phyloP scores from a whole-genome alignment of 2,329 filamentous ascomycete species.

The Aspergillus awamori region DNA sequence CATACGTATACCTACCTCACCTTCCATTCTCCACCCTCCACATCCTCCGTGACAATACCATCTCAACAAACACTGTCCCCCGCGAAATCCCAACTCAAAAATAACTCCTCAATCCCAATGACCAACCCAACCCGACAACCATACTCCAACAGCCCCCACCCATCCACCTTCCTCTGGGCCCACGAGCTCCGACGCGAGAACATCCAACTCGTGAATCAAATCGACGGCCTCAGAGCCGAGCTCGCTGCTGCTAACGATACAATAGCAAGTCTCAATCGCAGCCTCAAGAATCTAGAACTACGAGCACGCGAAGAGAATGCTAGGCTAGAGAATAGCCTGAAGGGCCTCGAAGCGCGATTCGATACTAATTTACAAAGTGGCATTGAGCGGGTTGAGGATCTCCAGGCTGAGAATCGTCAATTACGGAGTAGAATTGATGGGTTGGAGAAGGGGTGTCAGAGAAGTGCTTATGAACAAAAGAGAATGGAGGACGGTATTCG shows the following conservation, averaged over 20 bases:
- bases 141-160: slow-evolving; percentile 11
- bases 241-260: slow-evolving; percentile 15
- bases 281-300: slow-evolving; percentile 3
- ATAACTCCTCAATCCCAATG: slow-evolving; percentile 11
- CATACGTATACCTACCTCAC: not conserved
- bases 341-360: not conserved
- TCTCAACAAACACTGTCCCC: not conserved
- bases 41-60: not conserved
- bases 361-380: not conserved
- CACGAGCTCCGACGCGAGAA: slow-evolving; percentile 44
- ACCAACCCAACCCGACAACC: slow-evolving; percentile 5
- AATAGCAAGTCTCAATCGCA: slow-evolving; percentile 9
- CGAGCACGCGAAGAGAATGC: not conserved
- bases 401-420: slow-evolving; percentile 8
- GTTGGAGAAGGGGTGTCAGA: not conserved
- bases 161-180: slow-evolving; percentile 41
- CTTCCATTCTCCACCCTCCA: not conserved
- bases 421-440: slow-evolving; percentile 1
- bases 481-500: not conserved
- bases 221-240: slow-evolving; percentile 26
- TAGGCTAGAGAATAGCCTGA: rapidly evolving
- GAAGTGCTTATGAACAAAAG: not conserved
- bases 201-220: slow-evolving; percentile 32
- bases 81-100: not conserved
- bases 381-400: slow-evolving; percentile 2